Conservation (phyloP, 805 yeast genomes). For the Groenewaldozyma salmanticensis region DNA sequence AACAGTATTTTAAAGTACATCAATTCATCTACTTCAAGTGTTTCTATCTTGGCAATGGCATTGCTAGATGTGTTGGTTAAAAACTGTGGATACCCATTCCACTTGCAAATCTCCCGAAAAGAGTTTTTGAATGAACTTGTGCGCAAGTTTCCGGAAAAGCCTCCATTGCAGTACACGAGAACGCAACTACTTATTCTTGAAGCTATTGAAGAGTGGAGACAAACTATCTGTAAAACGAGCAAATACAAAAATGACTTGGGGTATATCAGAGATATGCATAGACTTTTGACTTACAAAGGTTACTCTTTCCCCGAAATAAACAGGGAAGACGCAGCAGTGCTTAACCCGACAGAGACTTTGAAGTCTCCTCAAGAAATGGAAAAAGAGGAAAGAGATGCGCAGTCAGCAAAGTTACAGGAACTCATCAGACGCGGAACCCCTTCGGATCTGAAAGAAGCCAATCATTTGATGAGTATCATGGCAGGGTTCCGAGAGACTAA, state of each 20-base stretch:
- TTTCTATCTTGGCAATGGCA: slow-evolving; percentile 68
- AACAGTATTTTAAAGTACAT: slow-evolving; percentile 72
- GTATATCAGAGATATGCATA: slow-evolving; percentile 91
- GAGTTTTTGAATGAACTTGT: slow-evolving; percentile 92
- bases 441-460: slow-evolving; percentile 90
- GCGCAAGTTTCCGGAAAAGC: slow-evolving; percentile 86
- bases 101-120: slow-evolving; percentile 86
- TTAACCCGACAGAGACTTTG: slow-evolving; percentile 79
- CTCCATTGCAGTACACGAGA: slow-evolving; percentile 74
- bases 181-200: slow-evolving; percentile 79
- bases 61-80: slow-evolving; percentile 82
- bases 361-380: slow-evolving; percentile 85
- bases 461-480: slow-evolving; percentile 93
- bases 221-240: slow-evolving; percentile 83
- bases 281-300: slow-evolving; percentile 81
- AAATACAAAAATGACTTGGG: slow-evolving; percentile 87
- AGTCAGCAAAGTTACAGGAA: slow-evolving; percentile 91
- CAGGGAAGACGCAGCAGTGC: slow-evolving; percentile 84
- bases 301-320: slow-evolving; percentile 88
- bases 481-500: slow-evolving; percentile 88
- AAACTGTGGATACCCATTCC: slow-evolving; percentile 97
- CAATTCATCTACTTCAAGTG: slow-evolving; percentile 75
- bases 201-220: slow-evolving; percentile 95
- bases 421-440: slow-evolving; percentile 93
- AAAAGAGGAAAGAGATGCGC: slow-evolving; percentile 86